Evolutionary conservation across 1,139 yeast species (phyloP), one percentile per base, ranked within the genome.

Genomic region (Sugiyamaella xylanicola): DNA sequence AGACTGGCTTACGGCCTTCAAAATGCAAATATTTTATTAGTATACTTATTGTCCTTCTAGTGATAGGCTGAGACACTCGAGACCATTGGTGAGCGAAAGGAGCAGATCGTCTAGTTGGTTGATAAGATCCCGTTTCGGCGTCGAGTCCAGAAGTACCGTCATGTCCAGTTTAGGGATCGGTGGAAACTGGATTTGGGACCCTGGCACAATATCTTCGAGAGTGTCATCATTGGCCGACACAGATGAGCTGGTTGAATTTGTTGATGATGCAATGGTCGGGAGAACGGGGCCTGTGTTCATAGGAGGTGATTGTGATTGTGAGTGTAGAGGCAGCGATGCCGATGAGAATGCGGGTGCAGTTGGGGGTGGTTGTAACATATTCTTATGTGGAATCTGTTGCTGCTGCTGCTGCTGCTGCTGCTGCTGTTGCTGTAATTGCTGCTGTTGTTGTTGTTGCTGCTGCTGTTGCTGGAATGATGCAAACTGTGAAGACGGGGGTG

Each of bases 71-170:
- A 62, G 49, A 13, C 48, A 56, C 55, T 60, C 56, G 17, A 72
- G 58, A 3, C 72, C 74, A 8, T 58, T 60, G 29, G 63, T 63
- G 51, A 68, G 65, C 2, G 65, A 57, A 8, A 59, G 64, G 21
- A 71, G 61, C 27, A 72, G 61, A 35, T 55, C 54, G 40, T 65
- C 65, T 46, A 72, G 60, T 47, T 69, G 70, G 16, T 59, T 60
- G 17, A 65, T 59, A 1, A 68, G 67, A 5, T 61, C 64, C 21
- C 65, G 62, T 36, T 63, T 63, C 0, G 73, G 68, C 1, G 73
- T 64, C 43, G 66, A 60, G 56, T 72, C 74, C 32, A 70, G 61
- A 51, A 72, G 58, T 35, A 69, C 61, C 13, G 62, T 53, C 47
- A 66, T 50, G 56, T 72, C 71, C 7, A 72, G 51, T 27, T 53